Evolutionary conservation across 1,284 basidiomycete species (phyloP), one percentile per base, ranked within the genome.

Genomic region (Ceratobasidium sp.): DNA sequence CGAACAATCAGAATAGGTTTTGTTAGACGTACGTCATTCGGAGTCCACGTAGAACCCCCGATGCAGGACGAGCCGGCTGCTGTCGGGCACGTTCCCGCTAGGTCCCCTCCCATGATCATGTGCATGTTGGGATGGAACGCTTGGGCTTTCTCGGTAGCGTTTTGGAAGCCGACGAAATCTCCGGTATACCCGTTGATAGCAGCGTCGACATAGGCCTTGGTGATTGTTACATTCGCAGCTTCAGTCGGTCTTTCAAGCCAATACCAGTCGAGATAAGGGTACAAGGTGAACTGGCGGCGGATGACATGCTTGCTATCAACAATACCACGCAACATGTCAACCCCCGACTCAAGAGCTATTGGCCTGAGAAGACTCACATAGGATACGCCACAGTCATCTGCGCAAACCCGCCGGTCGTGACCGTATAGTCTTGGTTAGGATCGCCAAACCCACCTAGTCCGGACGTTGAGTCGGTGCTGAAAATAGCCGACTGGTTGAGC

Each of bases 131-230:
- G 47, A 53, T 72, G 69, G 57, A 72, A 72, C 31, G 69, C 44
- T n/a, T 72, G 69, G 48, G 69, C 69, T 47, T 72, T 72, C 41
- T 72, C 69, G 31, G 69, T 72, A 17, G 69, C 69, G 47, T 72
- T 72, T 60, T 72, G 69, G 57, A 72, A 72, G 51, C 69, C 69
- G 57, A 72, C 45, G 51, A 72, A 72, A 31, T 72, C 56, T 53
- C 69, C 69, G n/a, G 48, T 31, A 47, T 62, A 72, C 1, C 69
- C 69, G 57, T 72, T 72, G 69, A 72, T 59, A 22, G 69, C 69
- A 15, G 24, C 69, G 47, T 72, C 69, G n/a, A 72, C 57, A 47
- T 48, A 72, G 22, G 69, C 5, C 33, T 72, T 50, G 22, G 69
- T 72, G n/a, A 72, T 72, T 9, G 69, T 72, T n/a, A 36, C 48